phyloP scores from a whole-genome alignment of 495 filamentous ascomycete species.

The Trichoderma reesei region DNA sequence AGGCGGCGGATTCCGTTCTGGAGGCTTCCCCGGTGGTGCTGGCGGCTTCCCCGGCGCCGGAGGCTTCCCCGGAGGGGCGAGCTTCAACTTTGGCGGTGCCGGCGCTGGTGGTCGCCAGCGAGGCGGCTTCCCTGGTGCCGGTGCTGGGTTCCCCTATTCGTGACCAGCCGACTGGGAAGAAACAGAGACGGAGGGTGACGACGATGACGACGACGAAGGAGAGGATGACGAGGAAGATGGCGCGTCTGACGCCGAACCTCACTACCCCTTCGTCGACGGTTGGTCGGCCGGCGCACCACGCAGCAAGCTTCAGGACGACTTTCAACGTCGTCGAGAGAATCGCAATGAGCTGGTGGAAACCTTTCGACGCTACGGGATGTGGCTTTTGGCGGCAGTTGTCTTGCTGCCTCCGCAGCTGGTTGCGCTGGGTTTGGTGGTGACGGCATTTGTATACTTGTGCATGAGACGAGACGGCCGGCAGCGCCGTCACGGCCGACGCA shows the following conservation, averaged over 20 bases:
- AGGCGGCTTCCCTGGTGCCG: conserved; percentile 25
- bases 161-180: conserved; percentile 10
- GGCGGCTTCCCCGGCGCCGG: conserved; percentile 24
- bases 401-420: conserved; percentile 27
- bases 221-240: conserved; percentile 4
- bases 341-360: conserved; percentile 17
- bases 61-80: conserved; percentile 11
- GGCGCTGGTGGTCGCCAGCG: conserved; percentile 19
- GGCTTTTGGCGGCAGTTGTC: conserved; percentile 24
- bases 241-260: not conserved
- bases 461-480: conserved; percentile 12
- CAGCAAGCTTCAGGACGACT: conserved; percentile 21
- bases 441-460: conserved; percentile 21
- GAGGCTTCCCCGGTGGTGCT: conserved; percentile 36
- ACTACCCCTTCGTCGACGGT: not conserved
- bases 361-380: conserved; percentile 24
- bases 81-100: conserved; percentile 23
- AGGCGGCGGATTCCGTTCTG: conserved; percentile 30
- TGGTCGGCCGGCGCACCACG: not conserved
- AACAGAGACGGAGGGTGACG: not conserved
- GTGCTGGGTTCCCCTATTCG: conserved; percentile 9
- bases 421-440: conserved; percentile 16
- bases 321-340: conserved; percentile 15
- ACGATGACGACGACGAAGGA: not conserved
- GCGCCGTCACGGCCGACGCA: not conserved